These are phyloP conservation scores for Schizochytrium sp. DNA, from an alignment of 108 stramenopile genomes.

Conservation along the genomic window DNA sequence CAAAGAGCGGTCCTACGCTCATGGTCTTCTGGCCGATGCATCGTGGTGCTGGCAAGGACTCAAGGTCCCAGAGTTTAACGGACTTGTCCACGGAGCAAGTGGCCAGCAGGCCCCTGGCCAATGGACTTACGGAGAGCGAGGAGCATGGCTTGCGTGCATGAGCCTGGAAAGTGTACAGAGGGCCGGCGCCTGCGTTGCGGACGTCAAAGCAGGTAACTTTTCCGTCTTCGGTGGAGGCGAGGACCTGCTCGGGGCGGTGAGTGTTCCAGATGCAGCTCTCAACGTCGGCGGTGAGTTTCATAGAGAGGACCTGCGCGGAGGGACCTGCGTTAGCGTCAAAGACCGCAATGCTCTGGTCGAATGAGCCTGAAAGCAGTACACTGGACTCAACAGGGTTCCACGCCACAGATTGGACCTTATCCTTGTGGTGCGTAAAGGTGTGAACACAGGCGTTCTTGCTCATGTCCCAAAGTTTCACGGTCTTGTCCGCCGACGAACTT, in stretches of 20 bases:
- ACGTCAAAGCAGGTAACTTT: constrained; percentile 89
- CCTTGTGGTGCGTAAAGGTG: constrained; percentile 92
- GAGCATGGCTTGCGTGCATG: constrained; percentile 86
- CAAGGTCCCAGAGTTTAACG: constrained; percentile 90
- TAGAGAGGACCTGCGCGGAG: constrained; percentile 63
- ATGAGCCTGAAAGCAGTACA: constrained; percentile 89
- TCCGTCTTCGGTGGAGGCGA: constrained; percentile 91
- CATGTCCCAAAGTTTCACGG: constrained; percentile 84
- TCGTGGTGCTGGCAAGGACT: constrained; percentile 65
- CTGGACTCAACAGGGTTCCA: constrained; percentile 93
- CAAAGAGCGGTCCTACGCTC: constrained; percentile 74
- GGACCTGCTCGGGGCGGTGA: constrained; percentile 80
- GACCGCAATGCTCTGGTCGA: constrained; percentile 86
- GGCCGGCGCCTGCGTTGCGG: constrained; percentile 81
- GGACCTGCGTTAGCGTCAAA: constrained; percentile 81
- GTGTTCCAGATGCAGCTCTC: constrained; percentile 91
- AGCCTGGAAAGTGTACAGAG: constrained; percentile 84
- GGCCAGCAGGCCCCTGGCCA: constrained; percentile 88
- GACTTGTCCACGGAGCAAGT: constrained; percentile 90
- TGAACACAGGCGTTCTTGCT: constrained; percentile 75
- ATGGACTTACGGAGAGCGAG: constrained; percentile 84
- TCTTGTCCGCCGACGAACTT: constrained; percentile 94
- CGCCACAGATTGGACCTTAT: constrained; percentile 92
- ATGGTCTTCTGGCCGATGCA: constrained; percentile 59
- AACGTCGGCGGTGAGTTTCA: constrained; percentile 39